A percentile compares a stretch with the other conserved stretches of the same genome.
Conservation (phyloP, 257 asterid species). For the Lithospermum erythrorhizon region DNA sequence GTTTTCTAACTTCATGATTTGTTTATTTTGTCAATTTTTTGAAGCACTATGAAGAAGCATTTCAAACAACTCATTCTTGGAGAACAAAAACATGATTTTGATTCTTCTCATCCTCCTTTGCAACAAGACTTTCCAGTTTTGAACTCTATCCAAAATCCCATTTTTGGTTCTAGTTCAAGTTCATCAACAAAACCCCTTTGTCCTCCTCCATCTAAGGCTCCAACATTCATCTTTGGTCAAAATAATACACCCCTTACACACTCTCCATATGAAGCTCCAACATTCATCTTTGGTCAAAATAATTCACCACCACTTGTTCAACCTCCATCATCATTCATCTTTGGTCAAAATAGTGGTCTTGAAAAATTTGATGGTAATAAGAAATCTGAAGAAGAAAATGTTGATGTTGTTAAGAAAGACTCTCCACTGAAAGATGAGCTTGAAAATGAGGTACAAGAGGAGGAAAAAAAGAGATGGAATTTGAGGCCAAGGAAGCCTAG, state of each 20-base stretch:
- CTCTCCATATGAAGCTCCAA: not conserved
- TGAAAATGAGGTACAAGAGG: not conserved
- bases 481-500: slow-evolving; percentile 1
- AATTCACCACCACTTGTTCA: no score
- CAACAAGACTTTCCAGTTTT: no score
- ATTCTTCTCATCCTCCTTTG: no score
- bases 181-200: not conserved
- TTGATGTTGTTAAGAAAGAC: not conserved
- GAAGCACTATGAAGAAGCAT: not conserved
- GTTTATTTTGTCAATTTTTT: no score
- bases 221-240: no score
- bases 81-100: not conserved
- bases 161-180: not conserved
- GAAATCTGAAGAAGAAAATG: not conserved
- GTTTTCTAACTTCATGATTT: no score
- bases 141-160: no score
- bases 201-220: not conserved
- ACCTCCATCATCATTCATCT: not conserved
- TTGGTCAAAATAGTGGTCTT: not conserved
- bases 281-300: no score
- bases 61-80: no score
- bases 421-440: not conserved
- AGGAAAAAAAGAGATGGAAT: not conserved
- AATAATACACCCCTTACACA: no score
- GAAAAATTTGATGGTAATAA: not conserved